Evolutionary conservation across 331 rosid species (phyloP), one percentile per base, ranked within the genome.

Genomic region (Saraca asoca): DNA sequence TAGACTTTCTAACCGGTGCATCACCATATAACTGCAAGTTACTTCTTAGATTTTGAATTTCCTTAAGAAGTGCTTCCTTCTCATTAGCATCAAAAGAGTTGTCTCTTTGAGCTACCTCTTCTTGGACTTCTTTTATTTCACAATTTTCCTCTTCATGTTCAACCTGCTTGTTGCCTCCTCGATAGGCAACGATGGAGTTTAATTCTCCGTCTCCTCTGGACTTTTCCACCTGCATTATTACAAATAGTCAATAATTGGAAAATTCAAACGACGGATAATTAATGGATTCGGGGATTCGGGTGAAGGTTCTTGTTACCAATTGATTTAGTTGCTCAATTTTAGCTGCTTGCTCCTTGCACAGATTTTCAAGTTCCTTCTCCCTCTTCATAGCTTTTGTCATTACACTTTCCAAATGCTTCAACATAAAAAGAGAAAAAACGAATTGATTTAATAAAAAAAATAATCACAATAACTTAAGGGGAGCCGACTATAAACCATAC

Each of bases 1-100:
- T 80, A 34, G 99, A 94, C 75, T 66, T 90, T 72, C 29, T 82
- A 29, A 52, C 69, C 50, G 83, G 78, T 63, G 80, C 76, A 46
- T 80, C 92, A 33, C 79, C 39, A 19, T 53, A 70, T 61, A 83
- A 29, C 75, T 81, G 86, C 78, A 94, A 69, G 82, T 86, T 90
- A 86, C 82, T 79, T 80, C 85, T 85, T 70, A 88, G 53, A 72
- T 64, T 77, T 53, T 88, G 95, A 75, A 88, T 87, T 78, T 90
- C 99, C 75, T 79, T 81, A 6, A 94, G 92, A 66, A 94, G 96
- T 75, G 71, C 88, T 83, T 88, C 97, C 75, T 90, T 94, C 89
- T 90, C 99, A 64, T 67, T 69, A 69, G 65, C 82, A 80, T 90
- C 83, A 69, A 77, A 75, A 71, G 73, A 71, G 58, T 44, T 19